Evolutionary conservation across 2,329 filamentous ascomycete species (phyloP).

Genomic region (Alternaria gansuensis): DNA sequence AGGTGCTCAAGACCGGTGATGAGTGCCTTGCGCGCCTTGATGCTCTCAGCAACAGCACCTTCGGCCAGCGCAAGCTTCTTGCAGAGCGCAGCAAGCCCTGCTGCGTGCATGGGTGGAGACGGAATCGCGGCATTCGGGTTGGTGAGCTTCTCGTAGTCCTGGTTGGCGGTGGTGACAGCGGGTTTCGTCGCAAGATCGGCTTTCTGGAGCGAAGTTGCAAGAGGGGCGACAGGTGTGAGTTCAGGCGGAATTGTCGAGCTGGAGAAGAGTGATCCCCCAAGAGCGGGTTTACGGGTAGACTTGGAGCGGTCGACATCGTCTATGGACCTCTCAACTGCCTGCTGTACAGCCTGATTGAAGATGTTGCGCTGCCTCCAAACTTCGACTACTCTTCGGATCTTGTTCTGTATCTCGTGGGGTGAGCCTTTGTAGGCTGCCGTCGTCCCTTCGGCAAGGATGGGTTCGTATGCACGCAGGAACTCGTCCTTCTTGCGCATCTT

Average conservation of each 20-base stretch:
- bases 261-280: constrained; percentile 76
- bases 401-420: constrained; percentile 81
- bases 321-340: constrained; percentile 79
- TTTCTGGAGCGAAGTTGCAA: constrained; percentile 78
- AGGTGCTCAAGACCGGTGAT: constrained; percentile 84
- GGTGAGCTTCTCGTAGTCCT: constrained; percentile 85
- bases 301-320: constrained; percentile 69
- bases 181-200: constrained; percentile 73
- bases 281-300: constrained; percentile 63
- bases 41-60: constrained; percentile 85
- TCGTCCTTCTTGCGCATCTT: constrained; percentile 92
- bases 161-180: constrained; percentile 73
- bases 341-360: constrained; percentile 82
- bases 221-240: constrained; percentile 75
- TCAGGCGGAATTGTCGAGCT: constrained; percentile 74
- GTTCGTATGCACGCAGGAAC: constrained; percentile 90
- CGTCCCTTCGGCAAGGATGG: constrained; percentile 89
- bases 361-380: constrained; percentile 91
- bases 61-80: constrained; percentile 90
- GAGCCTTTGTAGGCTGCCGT: constrained; percentile 90
- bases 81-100: constrained; percentile 85
- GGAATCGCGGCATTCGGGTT: constrained; percentile 74
- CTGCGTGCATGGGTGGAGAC: constrained; percentile 88
- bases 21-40: constrained; percentile 82
- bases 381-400: constrained; percentile 87